Evolutionary conservation across 2,329 filamentous ascomycete species (phyloP).

Genomic region (Lithohypha guttulata): DNA sequence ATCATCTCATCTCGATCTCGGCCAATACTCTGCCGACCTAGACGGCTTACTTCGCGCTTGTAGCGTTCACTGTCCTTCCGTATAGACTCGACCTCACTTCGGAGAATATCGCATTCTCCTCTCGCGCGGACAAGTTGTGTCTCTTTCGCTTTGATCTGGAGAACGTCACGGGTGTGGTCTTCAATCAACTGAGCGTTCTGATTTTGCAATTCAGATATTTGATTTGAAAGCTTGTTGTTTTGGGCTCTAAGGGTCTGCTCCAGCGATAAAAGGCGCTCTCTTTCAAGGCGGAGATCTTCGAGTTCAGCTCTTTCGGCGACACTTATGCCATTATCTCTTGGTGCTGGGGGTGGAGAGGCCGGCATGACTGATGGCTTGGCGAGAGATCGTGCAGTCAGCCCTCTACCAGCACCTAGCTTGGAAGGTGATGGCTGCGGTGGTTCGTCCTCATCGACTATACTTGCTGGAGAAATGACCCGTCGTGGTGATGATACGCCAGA

Average conservation of each 20-base stretch:
- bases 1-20: constrained; percentile 20
- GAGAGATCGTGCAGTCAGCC: constrained; percentile 75
- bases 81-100: constrained; percentile 73
- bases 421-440: constrained; percentile 38
- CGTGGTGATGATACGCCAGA: constrained; percentile 26
- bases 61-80: constrained; percentile 82
- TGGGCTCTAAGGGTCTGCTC: constrained; percentile 75
- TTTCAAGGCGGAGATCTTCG: constrained; percentile 73
- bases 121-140: constrained; percentile 88
- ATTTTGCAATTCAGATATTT: constrained; percentile 89
- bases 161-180: constrained; percentile 86
- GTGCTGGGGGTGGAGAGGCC: constrained; percentile 40
- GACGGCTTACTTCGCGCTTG: constrained; percentile 65
- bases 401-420: constrained; percentile 58
- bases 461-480: constrained; percentile 33
- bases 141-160: constrained; percentile 97
- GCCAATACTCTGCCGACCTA: constrained; percentile 35
- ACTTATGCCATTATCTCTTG: constrained; percentile 56
- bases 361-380: constrained; percentile 57
- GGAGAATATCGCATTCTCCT: constrained; percentile 78
- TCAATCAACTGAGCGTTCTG: constrained; percentile 95
- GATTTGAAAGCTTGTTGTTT: constrained; percentile 67
- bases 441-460: constrained; percentile 32
- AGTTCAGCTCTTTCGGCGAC: constrained; percentile 84
- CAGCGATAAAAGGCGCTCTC: constrained; percentile 64